Evolutionary conservation across 2,329 filamentous ascomycete genomes (phyloP).

Genomic region (Stachybotrys echinatus): DNA sequence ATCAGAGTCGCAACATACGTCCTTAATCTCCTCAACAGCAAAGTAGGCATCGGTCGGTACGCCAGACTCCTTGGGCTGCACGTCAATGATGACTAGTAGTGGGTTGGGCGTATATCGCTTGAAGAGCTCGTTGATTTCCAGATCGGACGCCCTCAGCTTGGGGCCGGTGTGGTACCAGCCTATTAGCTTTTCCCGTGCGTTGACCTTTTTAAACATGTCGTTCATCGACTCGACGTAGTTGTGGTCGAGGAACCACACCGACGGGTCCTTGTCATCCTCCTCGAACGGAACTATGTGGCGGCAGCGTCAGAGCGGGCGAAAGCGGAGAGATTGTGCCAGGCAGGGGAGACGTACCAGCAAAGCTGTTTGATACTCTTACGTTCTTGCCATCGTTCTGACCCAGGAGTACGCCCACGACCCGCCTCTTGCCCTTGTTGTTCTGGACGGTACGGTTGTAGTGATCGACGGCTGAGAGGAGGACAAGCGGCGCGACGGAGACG

Average conservation of each 20-base stretch:
- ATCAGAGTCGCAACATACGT: constrained; percentile 55
- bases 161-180: constrained; percentile 99
- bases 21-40: constrained; percentile 98
- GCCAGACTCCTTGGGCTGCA: constrained; percentile 95
- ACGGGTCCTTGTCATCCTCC: constrained; percentile 97
- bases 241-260: constrained; percentile 98
- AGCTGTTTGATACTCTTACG: constrained; percentile 97
- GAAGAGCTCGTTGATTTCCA: constrained; percentile 99
- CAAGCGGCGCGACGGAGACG: constrained; percentile 94
- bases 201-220: constrained; percentile 99
- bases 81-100: constrained; percentile 94
- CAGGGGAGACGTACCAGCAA: constrained; percentile 63
- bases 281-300: constrained; percentile 78
- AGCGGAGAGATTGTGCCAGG: constrained; percentile 4
- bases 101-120: constrained; percentile 98
- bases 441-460: constrained; percentile 92
- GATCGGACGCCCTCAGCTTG: constrained; percentile 91
- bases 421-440: constrained; percentile 79
- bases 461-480: constrained; percentile 95
- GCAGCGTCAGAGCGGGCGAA: background rate
- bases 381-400: constrained; percentile 96
- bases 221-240: constrained; percentile 99
- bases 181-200: constrained; percentile 96
- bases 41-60: constrained; percentile 99
- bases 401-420: constrained; percentile 90